Base-by-base conservation (phyloP, 805 yeast genomes). In the Starmera caribaea region DNA sequence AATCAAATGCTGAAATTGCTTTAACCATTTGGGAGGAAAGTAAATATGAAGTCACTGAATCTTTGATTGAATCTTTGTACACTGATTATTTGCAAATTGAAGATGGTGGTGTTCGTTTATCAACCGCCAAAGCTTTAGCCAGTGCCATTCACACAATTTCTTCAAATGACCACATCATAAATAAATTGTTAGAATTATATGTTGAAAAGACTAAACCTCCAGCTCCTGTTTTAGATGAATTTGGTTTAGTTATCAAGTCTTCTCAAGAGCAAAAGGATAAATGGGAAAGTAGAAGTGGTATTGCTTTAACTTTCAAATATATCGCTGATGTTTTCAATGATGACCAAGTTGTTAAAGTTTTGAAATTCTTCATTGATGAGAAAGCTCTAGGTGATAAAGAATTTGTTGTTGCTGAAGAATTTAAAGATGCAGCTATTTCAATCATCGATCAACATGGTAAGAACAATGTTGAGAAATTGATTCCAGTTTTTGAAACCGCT, bases 391-490 rank as follows among this genome's bases (percentile, higher is more conserved):
- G 86, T 26, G 97, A 89, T 54, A 69, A 72, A 42, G 83, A 84
- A 42, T 62, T 72, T 0, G 60, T 74, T 38, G 96, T 87, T 4
- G 74, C 92, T 39, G 83, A 79, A 45, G 94, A 84, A 54, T 70
- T 88, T 56, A 88, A 86, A 53, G 90, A 82, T 40, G 92, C 96
- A n/a, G 97, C 96, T 37, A 69, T 85, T 42, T 76, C 71, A 32
- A 68, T 86, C 29, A 76, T 92, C 39, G 71, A 78, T 33, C 53
- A 56, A 1, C 81, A 79, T 47, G 97, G 96, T 16, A 67, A 73
- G 16, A 53, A 61, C 5, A 67, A 71, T 40, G 81, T 88, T n/a
- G 95, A 87, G 54, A 62, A 65, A 2, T 68, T 92, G 50, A 78
- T 88, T 48, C 84, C 89, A 2, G 68, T 87, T n/a, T 85, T 92